Conservation (phyloP, 495 filamentous ascomycete species). For the Penicillium atrosanguineum region DNA sequence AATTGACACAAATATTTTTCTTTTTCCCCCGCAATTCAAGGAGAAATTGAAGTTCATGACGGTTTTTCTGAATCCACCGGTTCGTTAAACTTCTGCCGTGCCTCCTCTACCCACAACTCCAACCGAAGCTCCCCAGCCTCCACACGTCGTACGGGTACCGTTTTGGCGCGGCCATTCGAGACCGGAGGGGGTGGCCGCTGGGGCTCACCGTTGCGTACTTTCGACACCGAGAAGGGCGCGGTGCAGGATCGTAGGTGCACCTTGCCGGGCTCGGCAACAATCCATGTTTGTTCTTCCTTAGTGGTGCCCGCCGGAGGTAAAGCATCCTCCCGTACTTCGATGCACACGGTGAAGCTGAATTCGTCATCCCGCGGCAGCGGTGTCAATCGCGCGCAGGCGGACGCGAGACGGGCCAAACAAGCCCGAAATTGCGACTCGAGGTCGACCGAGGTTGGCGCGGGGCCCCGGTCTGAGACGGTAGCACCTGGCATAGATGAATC, state of each 20-base stretch:
- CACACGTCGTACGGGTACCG: slow-evolving; percentile 52
- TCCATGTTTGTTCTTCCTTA: slow-evolving; percentile 52
- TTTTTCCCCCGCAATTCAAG: background rate
- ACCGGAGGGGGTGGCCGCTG: slow-evolving; percentile 38
- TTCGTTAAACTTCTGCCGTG: slow-evolving; percentile 53
- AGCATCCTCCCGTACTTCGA: slow-evolving; percentile 75
- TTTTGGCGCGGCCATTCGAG: slow-evolving; percentile 48
- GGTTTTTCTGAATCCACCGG: slow-evolving; percentile 45
- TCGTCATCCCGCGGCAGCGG: slow-evolving; percentile 63
- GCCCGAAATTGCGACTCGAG: slow-evolving; percentile 73
- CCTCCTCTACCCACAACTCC: slow-evolving; percentile 57
- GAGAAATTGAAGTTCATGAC: slow-evolving; percentile 28
- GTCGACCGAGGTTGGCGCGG: slow-evolving; percentile 48
- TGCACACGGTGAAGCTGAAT: slow-evolving; percentile 83
- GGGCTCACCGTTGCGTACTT: slow-evolving; percentile 36
- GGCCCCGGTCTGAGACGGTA: slow-evolving; percentile 31
- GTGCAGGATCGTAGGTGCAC: slow-evolving; percentile 46
- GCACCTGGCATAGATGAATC: slow-evolving; percentile 41
- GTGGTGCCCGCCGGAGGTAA: slow-evolving; percentile 69
- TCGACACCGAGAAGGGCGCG: slow-evolving; percentile 46
- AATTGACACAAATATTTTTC: slow-evolving; percentile 14
- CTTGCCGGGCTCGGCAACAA: slow-evolving; percentile 52
- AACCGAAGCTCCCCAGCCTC: slow-evolving; percentile 53
- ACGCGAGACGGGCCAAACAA: slow-evolving; percentile 48
- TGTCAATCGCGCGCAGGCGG: slow-evolving; percentile 56